Percentiles rank a stretch among this genome's conserved stretches.
phyloP scores from a whole-genome alignment of 257 asterid genomes.

The Pogostemon cablin region DNA sequence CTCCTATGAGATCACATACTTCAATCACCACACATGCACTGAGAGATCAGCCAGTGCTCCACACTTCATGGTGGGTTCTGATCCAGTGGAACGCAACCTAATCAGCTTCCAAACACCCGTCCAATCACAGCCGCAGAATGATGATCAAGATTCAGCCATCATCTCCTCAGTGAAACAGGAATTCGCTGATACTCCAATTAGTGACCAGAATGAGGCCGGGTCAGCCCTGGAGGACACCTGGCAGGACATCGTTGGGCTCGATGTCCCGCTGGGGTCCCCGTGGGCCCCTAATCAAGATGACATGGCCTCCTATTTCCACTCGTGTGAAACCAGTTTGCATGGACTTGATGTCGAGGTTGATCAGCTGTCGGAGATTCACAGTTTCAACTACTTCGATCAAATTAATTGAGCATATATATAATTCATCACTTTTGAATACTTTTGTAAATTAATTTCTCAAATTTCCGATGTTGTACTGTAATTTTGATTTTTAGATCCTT shows the following conservation, averaged over 20 bases:
- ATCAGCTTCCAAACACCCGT: slow-evolving; percentile 42
- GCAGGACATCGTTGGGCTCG: slow-evolving; percentile 36
- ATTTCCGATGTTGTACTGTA: too few relatives aligned
- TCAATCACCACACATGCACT: slow-evolving; percentile 62
- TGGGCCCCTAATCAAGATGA: slow-evolving; percentile 34
- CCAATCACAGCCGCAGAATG: slow-evolving; percentile 2
- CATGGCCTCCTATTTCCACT: slow-evolving; percentile 35
- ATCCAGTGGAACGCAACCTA: slow-evolving; percentile 39
- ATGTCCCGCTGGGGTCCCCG: slow-evolving; percentile 16
- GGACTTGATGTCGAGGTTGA: slow-evolving; percentile 44
- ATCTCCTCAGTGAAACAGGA: slow-evolving; percentile 27
- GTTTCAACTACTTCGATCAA: slow-evolving; percentile 27
- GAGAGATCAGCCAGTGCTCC: slow-evolving; percentile 20
- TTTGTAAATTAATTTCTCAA: too few relatives aligned
- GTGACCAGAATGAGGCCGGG: slow-evolving; percentile 34
- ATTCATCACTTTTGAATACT: too few relatives aligned
- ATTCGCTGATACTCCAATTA: slow-evolving; percentile 23
- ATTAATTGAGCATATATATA: not conserved
- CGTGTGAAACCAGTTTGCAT: slow-evolving; percentile 35
- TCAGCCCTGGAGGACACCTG: slow-evolving; percentile 44
- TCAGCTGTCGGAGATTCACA: slow-evolving; percentile 42
- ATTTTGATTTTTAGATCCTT: too few relatives aligned
- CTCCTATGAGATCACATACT: slow-evolving; percentile 58
- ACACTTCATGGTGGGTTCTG: slow-evolving; percentile 27
- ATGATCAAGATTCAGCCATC: slow-evolving; percentile 1